Conservation (phyloP, 2,329 filamentous ascomycete species). For the Aspergillus piperis region DNA sequence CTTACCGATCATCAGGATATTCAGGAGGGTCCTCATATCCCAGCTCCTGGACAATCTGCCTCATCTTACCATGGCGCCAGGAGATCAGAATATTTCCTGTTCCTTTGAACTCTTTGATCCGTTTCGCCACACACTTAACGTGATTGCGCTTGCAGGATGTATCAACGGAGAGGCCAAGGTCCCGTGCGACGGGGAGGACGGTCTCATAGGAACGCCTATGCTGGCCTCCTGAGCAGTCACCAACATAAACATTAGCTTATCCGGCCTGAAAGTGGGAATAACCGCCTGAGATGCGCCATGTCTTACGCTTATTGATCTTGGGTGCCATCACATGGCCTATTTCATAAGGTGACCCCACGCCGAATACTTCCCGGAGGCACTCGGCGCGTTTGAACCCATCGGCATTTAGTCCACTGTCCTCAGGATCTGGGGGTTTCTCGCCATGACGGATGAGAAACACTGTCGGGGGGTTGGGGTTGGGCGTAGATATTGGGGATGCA, state of each 20-base stretch:
- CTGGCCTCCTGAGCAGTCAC: slow-evolving; percentile 13
- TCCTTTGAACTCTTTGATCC: slow-evolving; percentile 23
- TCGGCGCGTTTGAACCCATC: slow-evolving; percentile 31
- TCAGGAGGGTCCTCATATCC: slow-evolving; percentile 23
- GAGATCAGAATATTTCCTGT: slow-evolving; percentile 32
- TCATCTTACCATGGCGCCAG: slow-evolving; percentile 32
- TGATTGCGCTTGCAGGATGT: slow-evolving; percentile 29
- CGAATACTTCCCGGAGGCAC: slow-evolving; percentile 32
- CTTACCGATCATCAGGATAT: slow-evolving; percentile 32
- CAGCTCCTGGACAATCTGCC: slow-evolving; percentile 23
- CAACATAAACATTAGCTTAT: too few relatives aligned
- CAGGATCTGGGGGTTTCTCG: slow-evolving; percentile 28
- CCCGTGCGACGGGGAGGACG: slow-evolving; percentile 29
- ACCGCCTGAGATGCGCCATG: neutral
- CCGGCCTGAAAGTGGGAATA: neutral
- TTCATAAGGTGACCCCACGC: slow-evolving; percentile 24
- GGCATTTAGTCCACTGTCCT: slow-evolving; percentile 26
- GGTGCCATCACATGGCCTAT: slow-evolving; percentile 34
- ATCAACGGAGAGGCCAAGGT: slow-evolving; percentile 31
- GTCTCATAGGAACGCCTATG: slow-evolving; percentile 26
- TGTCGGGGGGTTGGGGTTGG: slow-evolving; percentile 18
- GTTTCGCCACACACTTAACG: slow-evolving; percentile 24
- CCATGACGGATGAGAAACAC: slow-evolving; percentile 36
- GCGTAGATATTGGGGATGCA: slow-evolving; percentile 1
- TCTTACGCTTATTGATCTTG: slow-evolving; percentile 24